Conservation (phyloP, 2,329 filamentous ascomycete species). For the Stagonosporopsis tanaceti region DNA sequence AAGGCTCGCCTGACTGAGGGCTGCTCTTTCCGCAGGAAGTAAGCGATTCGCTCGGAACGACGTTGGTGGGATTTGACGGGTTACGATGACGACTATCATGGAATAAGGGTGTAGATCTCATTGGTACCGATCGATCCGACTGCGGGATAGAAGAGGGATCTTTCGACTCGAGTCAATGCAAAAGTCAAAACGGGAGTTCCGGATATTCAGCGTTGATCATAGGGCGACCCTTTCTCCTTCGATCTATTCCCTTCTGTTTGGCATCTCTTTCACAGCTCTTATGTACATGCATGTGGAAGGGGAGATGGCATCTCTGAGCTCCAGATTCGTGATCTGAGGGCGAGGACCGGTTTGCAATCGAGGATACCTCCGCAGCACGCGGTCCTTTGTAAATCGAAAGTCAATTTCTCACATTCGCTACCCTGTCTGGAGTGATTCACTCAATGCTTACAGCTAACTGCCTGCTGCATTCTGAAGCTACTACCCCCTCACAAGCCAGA, state of each 20-base stretch:
- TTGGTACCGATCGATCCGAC: constrained; percentile 52
- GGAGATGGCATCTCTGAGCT: constrained; percentile 54
- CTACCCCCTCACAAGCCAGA: not conserved
- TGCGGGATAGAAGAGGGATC: constrained; percentile 56
- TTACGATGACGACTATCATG: constrained; percentile 51
- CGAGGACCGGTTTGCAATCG: constrained; percentile 55
- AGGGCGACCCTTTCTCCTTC: constrained; percentile 48
- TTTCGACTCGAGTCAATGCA: constrained; percentile 52
- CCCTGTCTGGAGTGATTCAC: constrained; percentile 5
- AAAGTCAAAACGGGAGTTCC: constrained; percentile 55
- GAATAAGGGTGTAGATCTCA: constrained; percentile 51
- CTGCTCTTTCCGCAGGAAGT: constrained; percentile 99
- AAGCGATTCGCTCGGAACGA: constrained; percentile 60
- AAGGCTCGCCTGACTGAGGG: constrained; percentile 99
- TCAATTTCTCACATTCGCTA: constrained; percentile 46
- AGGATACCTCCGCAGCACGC: constrained; percentile 57
- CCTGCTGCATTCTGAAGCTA: not conserved
- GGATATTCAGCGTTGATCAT: constrained; percentile 55
- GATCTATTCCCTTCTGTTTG: constrained; percentile 50
- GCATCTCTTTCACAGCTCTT: constrained; percentile 50
- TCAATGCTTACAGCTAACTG: not conserved
- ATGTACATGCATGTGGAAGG: constrained; percentile 55
- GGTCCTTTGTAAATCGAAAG: constrained; percentile 52
- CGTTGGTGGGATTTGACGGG: constrained; percentile 45
- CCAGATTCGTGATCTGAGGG: constrained; percentile 47